A percentile compares a stretch with the other conserved stretches of the same genome.
Conservation (phyloP, 2,329 filamentous ascomycete genomes). For the Microdochium bolleyi region DNA sequence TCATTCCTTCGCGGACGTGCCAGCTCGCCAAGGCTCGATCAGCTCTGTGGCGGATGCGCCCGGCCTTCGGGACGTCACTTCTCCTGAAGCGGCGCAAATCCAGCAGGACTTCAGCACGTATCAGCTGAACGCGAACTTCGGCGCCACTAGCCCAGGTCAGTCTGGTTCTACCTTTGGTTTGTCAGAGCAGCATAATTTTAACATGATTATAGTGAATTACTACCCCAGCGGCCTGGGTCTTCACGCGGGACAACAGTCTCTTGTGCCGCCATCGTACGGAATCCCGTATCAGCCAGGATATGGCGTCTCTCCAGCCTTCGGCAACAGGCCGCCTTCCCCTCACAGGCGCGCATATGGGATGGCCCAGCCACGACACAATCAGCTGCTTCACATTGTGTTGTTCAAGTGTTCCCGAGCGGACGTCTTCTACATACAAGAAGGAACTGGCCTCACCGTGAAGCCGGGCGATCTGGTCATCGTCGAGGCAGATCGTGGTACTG, state of each 20-base stretch:
- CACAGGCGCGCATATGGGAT: constrained; percentile 55
- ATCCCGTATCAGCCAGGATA: constrained; percentile 40
- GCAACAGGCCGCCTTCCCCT: constrained; percentile 48
- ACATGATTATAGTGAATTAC: constrained; percentile 21
- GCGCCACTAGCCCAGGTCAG: constrained; percentile 32
- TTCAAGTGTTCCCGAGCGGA: constrained; percentile 96
- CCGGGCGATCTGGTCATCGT: constrained; percentile 93
- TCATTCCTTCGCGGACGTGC: constrained; percentile 70
- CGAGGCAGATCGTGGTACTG: constrained; percentile 91
- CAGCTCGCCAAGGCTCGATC: constrained; percentile 55
- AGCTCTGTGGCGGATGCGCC: constrained; percentile 48
- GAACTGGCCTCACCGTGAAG: constrained; percentile 84
- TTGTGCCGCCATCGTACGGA: constrained; percentile 26
- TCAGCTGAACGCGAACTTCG: constrained; percentile 27
- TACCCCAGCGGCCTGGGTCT: constrained; percentile 24
- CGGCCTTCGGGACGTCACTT: constrained; percentile 35
- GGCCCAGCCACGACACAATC: constrained; percentile 54
- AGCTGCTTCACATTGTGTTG: constrained; percentile 78
- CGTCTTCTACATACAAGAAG: constrained; percentile 95
- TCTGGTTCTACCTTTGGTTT: constrained; percentile 1
- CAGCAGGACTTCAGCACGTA: constrained; percentile 35
- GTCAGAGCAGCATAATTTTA: background rate
- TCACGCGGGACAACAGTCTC: constrained; percentile 23
- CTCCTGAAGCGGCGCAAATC: constrained; percentile 31
- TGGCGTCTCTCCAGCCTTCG: constrained; percentile 32